Base-by-base conservation (phyloP, 495 filamentous ascomycete species). In the Hyaloscypha variabilis region DNA sequence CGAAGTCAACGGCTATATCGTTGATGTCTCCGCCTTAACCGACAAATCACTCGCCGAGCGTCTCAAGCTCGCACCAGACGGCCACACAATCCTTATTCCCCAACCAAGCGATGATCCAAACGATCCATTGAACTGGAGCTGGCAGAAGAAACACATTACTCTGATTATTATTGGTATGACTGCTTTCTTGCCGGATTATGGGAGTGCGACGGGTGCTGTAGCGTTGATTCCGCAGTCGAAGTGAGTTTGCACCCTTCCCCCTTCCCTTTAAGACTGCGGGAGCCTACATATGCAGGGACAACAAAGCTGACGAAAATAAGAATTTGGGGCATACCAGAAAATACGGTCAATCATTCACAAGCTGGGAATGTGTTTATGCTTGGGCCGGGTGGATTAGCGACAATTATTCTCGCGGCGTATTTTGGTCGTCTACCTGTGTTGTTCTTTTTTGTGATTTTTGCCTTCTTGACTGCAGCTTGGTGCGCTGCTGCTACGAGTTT, bases 111-210 rank as follows among this genome's bases (percentile, higher is more conserved):
- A 77, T 55, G 81, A 86, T 60, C 77, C 80, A 0, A 76, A 83
- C 56, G 87, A 89, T 67, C 86, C 86, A 0, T 74, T 90, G 34
- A 89, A 88, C 69, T 89, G 86, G 87, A 75, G 66, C 36, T 71
- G 71, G 65, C 66, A 63, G 21, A 83, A 77, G 67, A 89, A 89
- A 70, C 77, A 85, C 60, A 19, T 82, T 24, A 82, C 85, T 42
- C 77, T 88, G 6, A 74, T 82, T 21, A 73, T 87, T 17, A 78
- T 77, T 19, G 53, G 53, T 56, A 24, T 26, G 21, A 8, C 19
- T 17, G 81, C 85, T 0, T 85, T 88, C 66, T 67, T 88, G 5
- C 79, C 84, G 0, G 86, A 89, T 64, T 88, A 82, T 77, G 83
- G 84, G 2, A 80, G 77, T 65, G 83, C 79, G 0, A 83, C 79